A percentile compares a stretch with the other conserved stretches of the same genome.
Evolutionary conservation across 1,284 basidiomycete species (phyloP).

Genomic region (Ceratobasidium sp.): DNA sequence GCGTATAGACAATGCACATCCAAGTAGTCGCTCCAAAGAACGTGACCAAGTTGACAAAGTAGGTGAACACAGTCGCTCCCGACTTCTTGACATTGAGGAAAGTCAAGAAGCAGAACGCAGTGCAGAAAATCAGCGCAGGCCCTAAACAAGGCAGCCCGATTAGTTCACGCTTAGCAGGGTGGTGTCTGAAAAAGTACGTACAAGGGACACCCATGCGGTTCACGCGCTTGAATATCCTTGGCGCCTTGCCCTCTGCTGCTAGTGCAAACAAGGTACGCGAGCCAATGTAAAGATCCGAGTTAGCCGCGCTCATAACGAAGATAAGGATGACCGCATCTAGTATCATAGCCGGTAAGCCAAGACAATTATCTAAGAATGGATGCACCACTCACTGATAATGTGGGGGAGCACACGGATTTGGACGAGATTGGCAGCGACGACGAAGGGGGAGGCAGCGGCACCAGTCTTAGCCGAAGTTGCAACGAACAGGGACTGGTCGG

Average conservation of each 20-base stretch:
- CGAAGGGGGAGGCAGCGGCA: constrained; percentile 82
- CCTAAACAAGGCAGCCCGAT: constrained; percentile 55
- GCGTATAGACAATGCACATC: constrained; percentile 77
- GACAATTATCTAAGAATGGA: constrained; percentile 48
- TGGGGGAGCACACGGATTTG: constrained; percentile 61
- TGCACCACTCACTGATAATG: constrained; percentile 61
- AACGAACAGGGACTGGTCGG: constrained; percentile 63
- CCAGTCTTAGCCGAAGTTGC: constrained; percentile 72
- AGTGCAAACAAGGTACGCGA: constrained; percentile 56
- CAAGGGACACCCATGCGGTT: constrained; percentile 63
- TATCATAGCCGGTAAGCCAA: constrained; percentile 47
- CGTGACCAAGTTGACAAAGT: constrained; percentile 78
- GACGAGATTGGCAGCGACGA: constrained; percentile 64
- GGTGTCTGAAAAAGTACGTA: background rate
- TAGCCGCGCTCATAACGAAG: constrained; percentile 61
- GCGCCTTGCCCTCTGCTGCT: constrained; percentile 66
- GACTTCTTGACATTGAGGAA: constrained; percentile 73
- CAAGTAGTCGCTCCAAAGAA: constrained; percentile 80
- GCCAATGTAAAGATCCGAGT: constrained; percentile 64
- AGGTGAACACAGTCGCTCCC: constrained; percentile 71
- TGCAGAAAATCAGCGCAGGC: constrained; percentile 66
- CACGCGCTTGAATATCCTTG: constrained; percentile 64
- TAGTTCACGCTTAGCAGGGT: background rate
- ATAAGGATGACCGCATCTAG: constrained; percentile 49
- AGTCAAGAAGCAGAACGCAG: constrained; percentile 68